Conservation (phyloP, 225 moss, liverwort and hornwort genomes). For the Ulota crispa region DNA sequence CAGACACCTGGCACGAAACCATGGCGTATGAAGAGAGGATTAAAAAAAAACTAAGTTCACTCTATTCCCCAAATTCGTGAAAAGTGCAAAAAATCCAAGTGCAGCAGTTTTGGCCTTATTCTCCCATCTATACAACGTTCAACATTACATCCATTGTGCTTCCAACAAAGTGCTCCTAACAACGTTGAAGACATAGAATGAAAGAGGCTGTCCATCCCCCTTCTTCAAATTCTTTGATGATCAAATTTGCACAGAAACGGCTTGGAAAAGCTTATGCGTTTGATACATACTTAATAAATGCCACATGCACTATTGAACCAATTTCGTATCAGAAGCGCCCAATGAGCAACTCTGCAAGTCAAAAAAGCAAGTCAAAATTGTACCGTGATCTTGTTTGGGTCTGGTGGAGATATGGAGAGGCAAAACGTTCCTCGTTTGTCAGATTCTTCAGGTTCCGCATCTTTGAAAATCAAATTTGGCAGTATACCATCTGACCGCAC, state of each 20-base stretch:
- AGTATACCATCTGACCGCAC: conserved; percentile 77
- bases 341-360: background rate
- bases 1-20: background rate
- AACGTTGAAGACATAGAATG: background rate
- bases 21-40: background rate
- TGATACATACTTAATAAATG: background rate
- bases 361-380: background rate
- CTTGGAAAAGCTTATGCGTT: background rate
- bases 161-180: background rate
- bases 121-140: background rate
- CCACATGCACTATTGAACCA: background rate
- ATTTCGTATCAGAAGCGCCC: background rate
- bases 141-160: background rate
- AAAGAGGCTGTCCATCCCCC: background rate
- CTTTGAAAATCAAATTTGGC: conserved; percentile 71
- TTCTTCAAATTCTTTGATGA: background rate
- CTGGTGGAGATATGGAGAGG: conserved; percentile 75
- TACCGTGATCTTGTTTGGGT: conserved; percentile 65
- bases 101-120: background rate
- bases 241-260: background rate
- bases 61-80: background rate
- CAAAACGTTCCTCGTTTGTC: conserved; percentile 75
- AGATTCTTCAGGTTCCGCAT: conserved; percentile 45
- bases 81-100: background rate
- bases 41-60: background rate